Percentiles rank a stretch among this genome's conserved stretches.
These are phyloP conservation scores for Fusarium sp. DNA, from an alignment of 2,329 filamentous ascomycete species.

Conservation along the genomic window DNA sequence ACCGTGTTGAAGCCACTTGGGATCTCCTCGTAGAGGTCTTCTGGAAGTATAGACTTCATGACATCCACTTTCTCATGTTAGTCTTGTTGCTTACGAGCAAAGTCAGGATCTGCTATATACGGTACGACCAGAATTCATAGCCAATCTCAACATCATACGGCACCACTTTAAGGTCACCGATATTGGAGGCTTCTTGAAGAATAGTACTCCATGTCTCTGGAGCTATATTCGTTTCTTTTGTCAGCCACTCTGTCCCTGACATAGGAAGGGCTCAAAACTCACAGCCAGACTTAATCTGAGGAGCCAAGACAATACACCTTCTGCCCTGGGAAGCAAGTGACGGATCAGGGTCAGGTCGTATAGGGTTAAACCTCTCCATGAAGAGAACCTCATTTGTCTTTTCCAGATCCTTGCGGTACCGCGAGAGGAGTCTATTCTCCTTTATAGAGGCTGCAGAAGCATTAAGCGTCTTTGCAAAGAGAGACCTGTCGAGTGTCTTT, in stretches of 20 bases:
- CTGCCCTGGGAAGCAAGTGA: slow-evolving; percentile 61
- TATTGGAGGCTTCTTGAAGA: slow-evolving; percentile 73
- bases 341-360: slow-evolving; percentile 70
- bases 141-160: slow-evolving; percentile 79
- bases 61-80: slow-evolving; percentile 72
- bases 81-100: background rate
- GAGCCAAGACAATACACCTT: slow-evolving; percentile 69
- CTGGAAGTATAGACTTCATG: slow-evolving; percentile 80
- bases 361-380: slow-evolving; percentile 69
- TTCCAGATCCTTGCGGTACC: slow-evolving; percentile 72
- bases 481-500: slow-evolving; percentile 80
- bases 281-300: slow-evolving; percentile 64
- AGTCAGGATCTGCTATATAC: slow-evolving; percentile 55
- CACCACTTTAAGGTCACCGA: slow-evolving; percentile 73
- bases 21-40: slow-evolving; percentile 80
- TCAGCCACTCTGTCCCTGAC: slow-evolving; percentile 4
- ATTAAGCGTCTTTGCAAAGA: slow-evolving; percentile 81
- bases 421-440: slow-evolving; percentile 78
- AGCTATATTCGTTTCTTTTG: slow-evolving; percentile 41
- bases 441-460: slow-evolving; percentile 81
- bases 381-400: slow-evolving; percentile 72
- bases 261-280: slow-evolving; percentile 17
- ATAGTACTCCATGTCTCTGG: slow-evolving; percentile 79
- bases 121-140: slow-evolving; percentile 88
- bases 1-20: slow-evolving; percentile 88